Conservation (phyloP, 2,329 filamentous ascomycete species). For the Amauroascus niger region DNA sequence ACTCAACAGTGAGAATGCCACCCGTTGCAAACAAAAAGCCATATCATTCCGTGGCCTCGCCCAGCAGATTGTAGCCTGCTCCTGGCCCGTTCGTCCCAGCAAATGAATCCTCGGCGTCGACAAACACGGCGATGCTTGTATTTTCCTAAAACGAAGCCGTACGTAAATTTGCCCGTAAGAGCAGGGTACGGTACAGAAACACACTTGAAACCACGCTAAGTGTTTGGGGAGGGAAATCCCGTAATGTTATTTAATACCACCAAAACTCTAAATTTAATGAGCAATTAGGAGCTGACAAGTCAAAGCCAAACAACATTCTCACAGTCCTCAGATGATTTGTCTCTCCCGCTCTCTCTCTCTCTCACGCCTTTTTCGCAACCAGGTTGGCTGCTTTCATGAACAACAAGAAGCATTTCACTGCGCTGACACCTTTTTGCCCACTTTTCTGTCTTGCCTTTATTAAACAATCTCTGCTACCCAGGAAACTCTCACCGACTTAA, state of each 20-base stretch:
- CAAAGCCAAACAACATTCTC: too few relatives aligned
- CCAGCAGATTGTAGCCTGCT: too few relatives aligned
- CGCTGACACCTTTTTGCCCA: background rate
- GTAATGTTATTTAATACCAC: too few relatives aligned
- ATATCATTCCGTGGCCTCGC: too few relatives aligned
- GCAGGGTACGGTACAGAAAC: background rate
- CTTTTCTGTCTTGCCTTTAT: background rate
- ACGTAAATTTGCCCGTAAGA: background rate
- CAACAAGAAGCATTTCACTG: background rate
- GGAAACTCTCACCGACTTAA: background rate
- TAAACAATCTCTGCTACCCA: background rate
- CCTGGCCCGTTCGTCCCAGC: too few relatives aligned
- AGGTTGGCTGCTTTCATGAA: background rate
- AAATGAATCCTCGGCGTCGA: too few relatives aligned
- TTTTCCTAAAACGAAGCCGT: background rate
- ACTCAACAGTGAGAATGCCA: too few relatives aligned
- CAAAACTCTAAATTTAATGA: background rate
- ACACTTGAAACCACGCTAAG: conserved; percentile 6
- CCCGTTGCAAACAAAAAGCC: too few relatives aligned
- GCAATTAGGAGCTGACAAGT: conserved; percentile 5
- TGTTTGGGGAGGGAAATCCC: background rate
- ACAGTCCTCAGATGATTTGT: background rate
- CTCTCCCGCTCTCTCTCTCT: too few relatives aligned
- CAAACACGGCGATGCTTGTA: too few relatives aligned
- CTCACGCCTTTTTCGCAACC: too few relatives aligned